Evolutionary conservation across 768 basidiomycete species (phyloP), one percentile per base, ranked within the genome.

Genomic region (Mycena vulgaris): DNA sequence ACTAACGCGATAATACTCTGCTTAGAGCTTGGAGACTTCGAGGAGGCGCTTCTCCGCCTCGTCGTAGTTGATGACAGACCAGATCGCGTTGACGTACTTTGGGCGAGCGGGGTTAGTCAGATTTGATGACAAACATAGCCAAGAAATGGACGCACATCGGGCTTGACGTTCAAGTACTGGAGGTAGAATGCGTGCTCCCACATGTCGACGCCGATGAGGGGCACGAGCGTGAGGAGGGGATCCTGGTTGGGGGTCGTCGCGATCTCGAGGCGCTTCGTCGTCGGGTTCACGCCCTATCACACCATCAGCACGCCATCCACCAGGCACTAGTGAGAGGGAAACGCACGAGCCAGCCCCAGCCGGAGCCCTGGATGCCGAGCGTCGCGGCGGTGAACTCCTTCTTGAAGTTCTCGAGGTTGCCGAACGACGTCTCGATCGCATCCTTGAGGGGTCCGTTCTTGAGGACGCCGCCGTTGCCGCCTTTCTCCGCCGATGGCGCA

Each of bases 291-390:
- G 5, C 95, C 96, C 93, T 94, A 40, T 33, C 63, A 28, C 75
- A 48, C 27, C 58, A 57, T 53, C 37, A 57, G 42, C 35, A 25
- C 49, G 17, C 58, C 23, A 52, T 25, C 13, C 49, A 16, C 62
- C 33, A 13, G 40, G 40, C 40, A 16, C n/a, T 33, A 23, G 16
- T 27, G 39, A 21, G 47, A 62, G 56, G 65, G 52, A 56, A 9
- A 90, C 93, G 77, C 77, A 96, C 95, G 78, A 98, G 87, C 97
- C 96, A 98, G 70, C 95, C 96, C 96, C 97, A 98, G 45, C 96
- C 96, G 59, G 93, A 94, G 30, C 96, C 97, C 78, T 98, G 97
- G 68, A 98, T 95, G 37, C 83, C 94, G 47, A 91, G 90, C 49
- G 96, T 95, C 48, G 92, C 87, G 39, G 93, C 82, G 82, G 97